Evolutionary conservation across 345 rosid genomes (phyloP).

Genomic region (Eutrema yunnanense): DNA sequence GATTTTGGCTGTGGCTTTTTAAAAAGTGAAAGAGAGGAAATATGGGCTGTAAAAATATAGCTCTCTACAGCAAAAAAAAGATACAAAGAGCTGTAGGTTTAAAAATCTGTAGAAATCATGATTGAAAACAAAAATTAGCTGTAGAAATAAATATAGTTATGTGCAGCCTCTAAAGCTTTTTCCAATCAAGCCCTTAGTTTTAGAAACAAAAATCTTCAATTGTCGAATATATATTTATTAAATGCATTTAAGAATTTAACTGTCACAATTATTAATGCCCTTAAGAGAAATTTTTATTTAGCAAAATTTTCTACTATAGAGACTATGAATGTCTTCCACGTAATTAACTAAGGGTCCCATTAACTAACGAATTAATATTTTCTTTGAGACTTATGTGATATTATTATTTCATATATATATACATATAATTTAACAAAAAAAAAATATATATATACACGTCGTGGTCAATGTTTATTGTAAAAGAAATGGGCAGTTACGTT

Average conservation of each 20-base stretch:
- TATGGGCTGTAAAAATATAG: too few relatives aligned
- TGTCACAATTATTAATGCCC: neutral
- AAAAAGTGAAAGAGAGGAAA: too few relatives aligned
- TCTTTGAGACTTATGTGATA: neutral
- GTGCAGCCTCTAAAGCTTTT: too few relatives aligned
- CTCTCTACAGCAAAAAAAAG: too few relatives aligned
- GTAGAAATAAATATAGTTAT: too few relatives aligned
- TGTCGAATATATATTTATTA: neutral
- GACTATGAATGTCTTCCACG: conserved; percentile 8
- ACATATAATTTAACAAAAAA: neutral
- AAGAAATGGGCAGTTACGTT: conserved; percentile 13
- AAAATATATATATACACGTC: neutral
- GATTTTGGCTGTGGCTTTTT: too few relatives aligned
- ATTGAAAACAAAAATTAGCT: too few relatives aligned
- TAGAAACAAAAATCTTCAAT: neutral
- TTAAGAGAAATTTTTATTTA: neutral
- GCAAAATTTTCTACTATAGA: neutral
- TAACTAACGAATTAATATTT: neutral
- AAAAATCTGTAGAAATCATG: too few relatives aligned
- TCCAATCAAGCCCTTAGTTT: too few relatives aligned
- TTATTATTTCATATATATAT: neutral
- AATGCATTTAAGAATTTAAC: neutral
- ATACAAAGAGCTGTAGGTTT: too few relatives aligned
- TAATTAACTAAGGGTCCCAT: neutral
- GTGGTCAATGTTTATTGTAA: conserved; percentile 2